These are phyloP conservation scores for Leccinum uliginosum DNA, from an alignment of 768 basidiomycete genomes.

Conservation along the genomic window DNA sequence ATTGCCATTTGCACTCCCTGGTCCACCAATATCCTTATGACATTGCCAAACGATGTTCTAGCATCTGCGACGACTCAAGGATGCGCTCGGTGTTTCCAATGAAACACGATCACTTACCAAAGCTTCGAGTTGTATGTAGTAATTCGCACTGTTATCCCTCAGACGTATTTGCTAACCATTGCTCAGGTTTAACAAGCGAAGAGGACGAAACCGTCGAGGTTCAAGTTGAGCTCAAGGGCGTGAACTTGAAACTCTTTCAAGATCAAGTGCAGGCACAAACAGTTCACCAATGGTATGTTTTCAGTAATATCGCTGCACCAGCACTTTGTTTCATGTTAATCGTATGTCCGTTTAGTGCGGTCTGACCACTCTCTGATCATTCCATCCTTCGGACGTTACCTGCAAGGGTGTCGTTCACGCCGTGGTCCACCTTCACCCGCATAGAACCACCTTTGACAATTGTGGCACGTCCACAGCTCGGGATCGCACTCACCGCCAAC, in stretches of 20 bases:
- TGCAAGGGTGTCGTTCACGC: no score
- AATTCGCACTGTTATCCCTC: background rate
- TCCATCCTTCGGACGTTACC: no score
- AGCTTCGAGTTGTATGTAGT: slow-evolving; percentile 12
- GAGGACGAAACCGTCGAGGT: slow-evolving; percentile 55
- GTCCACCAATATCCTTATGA: slow-evolving; percentile 11
- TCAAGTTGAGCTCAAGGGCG: slow-evolving; percentile 48
- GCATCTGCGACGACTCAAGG: background rate
- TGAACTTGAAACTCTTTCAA: slow-evolving; percentile 61
- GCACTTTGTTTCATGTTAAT: no score
- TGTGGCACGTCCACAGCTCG: no score
- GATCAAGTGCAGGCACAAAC: slow-evolving; percentile 33
- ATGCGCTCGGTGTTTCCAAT: background rate
- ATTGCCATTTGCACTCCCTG: slow-evolving; percentile 19
- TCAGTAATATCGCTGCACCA: slow-evolving; percentile 18
- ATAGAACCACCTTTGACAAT: no score
- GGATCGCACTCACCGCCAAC: no score
- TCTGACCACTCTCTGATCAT: no score
- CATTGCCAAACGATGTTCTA: slow-evolving; percentile 17
- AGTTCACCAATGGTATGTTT: slow-evolving; percentile 58
- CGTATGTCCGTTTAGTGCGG: no score
- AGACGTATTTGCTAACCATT: background rate
- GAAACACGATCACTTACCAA: no score
- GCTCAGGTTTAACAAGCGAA: slow-evolving; percentile 51
- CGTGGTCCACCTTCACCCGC: no score